Percentiles rank a stretch among this genome's conserved stretches.
phyloP scores from a whole-genome alignment of 129 eudicot species.

The Tagetes erecta region DNA sequence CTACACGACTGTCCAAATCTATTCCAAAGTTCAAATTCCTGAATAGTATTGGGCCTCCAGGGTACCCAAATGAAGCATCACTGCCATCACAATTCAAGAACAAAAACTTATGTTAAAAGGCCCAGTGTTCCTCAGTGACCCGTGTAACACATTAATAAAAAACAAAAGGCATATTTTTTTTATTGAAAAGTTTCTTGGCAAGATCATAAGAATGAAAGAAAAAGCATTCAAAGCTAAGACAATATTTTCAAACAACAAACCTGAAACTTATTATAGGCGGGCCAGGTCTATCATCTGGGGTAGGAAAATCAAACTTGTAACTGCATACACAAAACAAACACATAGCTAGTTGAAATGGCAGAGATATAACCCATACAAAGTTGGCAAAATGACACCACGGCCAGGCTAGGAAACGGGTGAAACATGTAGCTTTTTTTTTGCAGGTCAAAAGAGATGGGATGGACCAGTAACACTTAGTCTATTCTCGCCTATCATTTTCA shows the following conservation, averaged over 20 bases:
- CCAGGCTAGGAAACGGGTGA: background rate
- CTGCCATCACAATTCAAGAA: conserved; percentile 45
- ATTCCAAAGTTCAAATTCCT: conserved; percentile 93
- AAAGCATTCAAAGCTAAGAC: conserved; percentile 16
- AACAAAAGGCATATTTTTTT: conserved; percentile 11
- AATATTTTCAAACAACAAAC: conserved; percentile 36
- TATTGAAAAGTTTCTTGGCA: conserved; percentile 11
- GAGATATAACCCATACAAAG: background rate
- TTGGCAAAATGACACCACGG: background rate
- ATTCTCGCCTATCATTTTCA: no score
- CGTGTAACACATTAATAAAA: conserved; percentile 4
- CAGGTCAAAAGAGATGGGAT: background rate
- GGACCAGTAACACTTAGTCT: background rate
- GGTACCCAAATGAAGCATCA: conserved; percentile 98
- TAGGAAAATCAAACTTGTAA: conserved; percentile 97
- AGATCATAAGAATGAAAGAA: background rate
- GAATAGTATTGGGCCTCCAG: conserved; percentile 92
- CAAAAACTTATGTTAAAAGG: conserved; percentile 5
- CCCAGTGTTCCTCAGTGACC: conserved; percentile 3
- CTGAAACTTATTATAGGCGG: conserved; percentile 98
- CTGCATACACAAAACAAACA: conserved; percentile 44
- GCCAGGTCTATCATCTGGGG: conserved; percentile 98
- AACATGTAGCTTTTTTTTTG: background rate
- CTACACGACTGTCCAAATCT: conserved; percentile 96
- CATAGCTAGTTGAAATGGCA: conserved; percentile 6